Base-by-base conservation (phyloP, 768 basidiomycete genomes). In the Lentinula guzmanii region DNA sequence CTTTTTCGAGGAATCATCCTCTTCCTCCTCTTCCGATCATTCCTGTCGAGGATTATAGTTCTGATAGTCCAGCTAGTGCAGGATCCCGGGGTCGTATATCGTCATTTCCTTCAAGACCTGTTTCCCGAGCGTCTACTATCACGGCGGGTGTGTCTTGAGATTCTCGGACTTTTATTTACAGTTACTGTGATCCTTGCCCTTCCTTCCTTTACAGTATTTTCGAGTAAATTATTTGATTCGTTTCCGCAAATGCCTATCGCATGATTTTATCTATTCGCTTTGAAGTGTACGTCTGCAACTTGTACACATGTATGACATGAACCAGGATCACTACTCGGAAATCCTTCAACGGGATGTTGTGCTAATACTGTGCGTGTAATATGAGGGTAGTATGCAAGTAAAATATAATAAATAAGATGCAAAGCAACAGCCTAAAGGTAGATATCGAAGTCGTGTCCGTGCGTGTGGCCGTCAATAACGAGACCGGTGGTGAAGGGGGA, bases 81-180 rank as follows among this genome's bases (percentile, higher is more conserved):
- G 34, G 43, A 33, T 51, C 45, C 16, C 7, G 58, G 16, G 58
- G 58, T 18, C 43, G 58, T 9, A 33, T 50, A 34, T 59, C 58
- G 24, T 46, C 58, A 15, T 59, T 59, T 24, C 58, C 58, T 59
- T 33, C 58, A 24, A 59, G 58, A 28, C 58, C 58, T 35, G 33
- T 50, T 59, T 59, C 58, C 5, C 28, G 58, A 24, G 31, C 45
- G 7, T 56, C 55, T 15, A 42, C 55, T 18, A 21, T 41, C 8
- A 46, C 43, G 34, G 31, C 43, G n/a, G n/a, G 33, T 31, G 35
- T 48, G 21, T 21, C 18, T 56, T 56, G 55, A 56, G n/a, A 24
- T 42, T 54, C 37, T 52, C 13, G n/a, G 24, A 31, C 8, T 4
- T 54, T 54, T 24, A 24, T 33, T 3, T 41, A 37, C 11, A 28